Base-by-base conservation (phyloP, 1,284 basidiomycete species). In the Austropuccinia psidii region DNA sequence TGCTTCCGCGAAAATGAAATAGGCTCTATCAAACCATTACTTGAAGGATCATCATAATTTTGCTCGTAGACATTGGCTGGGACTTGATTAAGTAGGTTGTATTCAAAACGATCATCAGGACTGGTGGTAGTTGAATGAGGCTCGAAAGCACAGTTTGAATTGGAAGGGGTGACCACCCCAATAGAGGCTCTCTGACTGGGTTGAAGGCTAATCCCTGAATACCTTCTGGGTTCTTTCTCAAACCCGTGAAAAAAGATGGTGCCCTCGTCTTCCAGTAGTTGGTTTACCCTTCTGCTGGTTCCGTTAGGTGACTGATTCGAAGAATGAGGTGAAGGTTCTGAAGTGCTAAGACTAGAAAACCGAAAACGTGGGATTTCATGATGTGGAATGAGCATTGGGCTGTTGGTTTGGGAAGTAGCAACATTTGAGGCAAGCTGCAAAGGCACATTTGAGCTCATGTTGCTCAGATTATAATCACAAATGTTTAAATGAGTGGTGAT, bases 131-230 rank as follows among this genome's bases (percentile, higher is more conserved):
- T 49, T 73, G 47, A 24, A 43, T 50, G 52, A 21, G 19, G n/a
- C n/a, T 72, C 47, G 8, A 24, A 49, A 35, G 49, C 41, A 27
- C 47, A 39, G 41, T 73, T 54, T 13, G 58, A 62, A 21, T 50
- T 62, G 4, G 69, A 62, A 11, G 69, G 60, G 19, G 69, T 64
- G 19, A 64, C 49, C 27, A 61, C 54, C 19, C 61, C 70, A 24
- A 73, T 73, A 11, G 47, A 61, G 52, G 61, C 70, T 47, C 52
- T 43, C 29, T 73, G 61, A 55, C 70, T 73, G 19, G 70, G 49
- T 58, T 61, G 58, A 19, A 64, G 27, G 47, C 61, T 73, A 7
- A 47, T 33, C 5, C 58, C 70, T 11, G 70, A 73, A 27, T 62
- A 45, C 60, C 70, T 45, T 57, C 57, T 60, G 21, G 58, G 60